Base-by-base conservation (phyloP, 495 filamentous ascomycete species). In the Aspergillus hancockii region DNA sequence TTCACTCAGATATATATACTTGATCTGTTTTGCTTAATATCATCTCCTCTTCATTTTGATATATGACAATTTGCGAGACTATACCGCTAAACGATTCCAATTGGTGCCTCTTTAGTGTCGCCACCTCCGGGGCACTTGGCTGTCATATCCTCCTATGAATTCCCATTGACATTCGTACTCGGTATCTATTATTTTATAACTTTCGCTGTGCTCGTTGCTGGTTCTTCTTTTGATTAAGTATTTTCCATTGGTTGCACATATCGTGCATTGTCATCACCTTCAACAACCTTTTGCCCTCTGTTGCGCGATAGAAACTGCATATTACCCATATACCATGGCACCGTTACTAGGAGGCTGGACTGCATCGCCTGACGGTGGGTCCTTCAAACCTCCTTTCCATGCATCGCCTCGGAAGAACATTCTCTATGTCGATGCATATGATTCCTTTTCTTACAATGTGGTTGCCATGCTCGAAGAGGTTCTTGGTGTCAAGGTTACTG, bases 371-470 rank as follows among this genome's bases (percentile, higher is more conserved):
- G 31, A 45, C 38, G 57, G 52, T 13, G 49, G 36, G 25, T 34
- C 58, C 50, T 55, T 52, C 3, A 30, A 40, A n/a, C 21, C 60
- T 30, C 49, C 19, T 13, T 23, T 18, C 41, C 55, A 52, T 25
- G 36, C 18, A 52, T 31, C 45, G 0, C 46, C 57, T 14, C 51
- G 50, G 38, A 79, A 72, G 41, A 82, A 75, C 47, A 85, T 97
- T 53, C 84, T 98, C 46, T 92, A 94, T 71, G 74, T 98, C 45
- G 94, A 98, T 69, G 91, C 92, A 53, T 95, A 96, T 67, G 94
- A 97, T 74, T 97, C 93, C 54, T 97, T 97, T 76, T 88, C 93
- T 45, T 90, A 96, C 75, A 97, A 97, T 77, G 93, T 97, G 59
- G 83, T 93, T 46, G 81, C 87, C 16, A 85, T 94, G 63, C 80